phyloP scores from a whole-genome alignment of 148 eudicot genomes.

The Rhododendron ovatum region DNA sequence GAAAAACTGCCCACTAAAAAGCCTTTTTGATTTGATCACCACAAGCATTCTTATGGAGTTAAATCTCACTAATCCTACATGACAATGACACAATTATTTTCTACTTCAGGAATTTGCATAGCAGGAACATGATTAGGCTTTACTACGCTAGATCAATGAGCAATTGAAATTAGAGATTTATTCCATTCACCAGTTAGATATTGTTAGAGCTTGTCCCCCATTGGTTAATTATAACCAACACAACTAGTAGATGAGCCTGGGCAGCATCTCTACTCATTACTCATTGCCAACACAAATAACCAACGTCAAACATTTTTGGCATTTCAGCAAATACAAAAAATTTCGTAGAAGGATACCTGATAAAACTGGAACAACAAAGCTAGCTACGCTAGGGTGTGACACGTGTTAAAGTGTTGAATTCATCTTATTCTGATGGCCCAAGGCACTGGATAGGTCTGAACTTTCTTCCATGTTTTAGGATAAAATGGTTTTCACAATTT shows the following conservation, averaged over 20 bases:
- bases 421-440: not conserved
- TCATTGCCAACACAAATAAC: not conserved
- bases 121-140: not conserved
- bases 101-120: not conserved
- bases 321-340: not conserved
- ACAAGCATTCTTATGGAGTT: not conserved
- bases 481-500: not conserved
- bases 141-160: not conserved
- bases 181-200: not conserved
- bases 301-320: not conserved
- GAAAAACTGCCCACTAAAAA: constrained; percentile 3
- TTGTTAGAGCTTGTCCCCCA: not conserved
- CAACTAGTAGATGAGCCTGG: not conserved
- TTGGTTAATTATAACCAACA: not conserved
- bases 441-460: not conserved
- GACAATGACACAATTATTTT: not conserved
- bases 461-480: not conserved
- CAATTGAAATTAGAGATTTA: not conserved
- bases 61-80: not conserved
- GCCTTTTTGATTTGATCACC: constrained; percentile 3
- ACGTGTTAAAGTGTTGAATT: not conserved
- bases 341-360: not conserved
- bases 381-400: not conserved
- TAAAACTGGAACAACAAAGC: not conserved
- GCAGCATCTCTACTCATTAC: not conserved